These are phyloP conservation scores for Phytopythium vexans DNA, from an alignment of 352 stramenopile genomes.

Conservation along the genomic window DNA sequence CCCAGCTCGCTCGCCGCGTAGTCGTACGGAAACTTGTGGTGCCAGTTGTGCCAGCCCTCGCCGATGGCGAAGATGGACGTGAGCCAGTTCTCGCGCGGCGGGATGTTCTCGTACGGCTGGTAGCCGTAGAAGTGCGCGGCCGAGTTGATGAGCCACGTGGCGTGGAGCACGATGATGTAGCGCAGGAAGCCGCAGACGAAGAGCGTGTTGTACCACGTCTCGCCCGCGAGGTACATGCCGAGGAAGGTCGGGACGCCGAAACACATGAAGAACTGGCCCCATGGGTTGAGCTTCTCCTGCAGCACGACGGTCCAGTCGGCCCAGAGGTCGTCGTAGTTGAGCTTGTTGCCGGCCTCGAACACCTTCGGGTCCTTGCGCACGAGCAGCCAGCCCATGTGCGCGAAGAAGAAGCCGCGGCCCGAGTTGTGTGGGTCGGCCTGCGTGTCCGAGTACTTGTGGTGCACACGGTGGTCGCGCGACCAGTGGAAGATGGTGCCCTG, in stretches of 20 bases:
- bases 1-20: constrained; percentile 98
- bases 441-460: constrained; percentile 98
- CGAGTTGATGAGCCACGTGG: constrained; percentile 98
- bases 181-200: constrained; percentile 94
- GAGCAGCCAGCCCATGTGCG: constrained; percentile 98
- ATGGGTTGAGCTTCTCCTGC: constrained; percentile 97
- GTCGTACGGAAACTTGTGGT: constrained; percentile 99
- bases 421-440: constrained; percentile 94
- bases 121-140: constrained; percentile 98
- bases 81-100: constrained; percentile 97
- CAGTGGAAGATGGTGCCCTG: too few species aligned
- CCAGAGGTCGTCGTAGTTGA: constrained; percentile 97
- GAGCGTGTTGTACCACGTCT: constrained; percentile 95
- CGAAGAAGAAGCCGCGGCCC: constrained; percentile 98
- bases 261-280: constrained; percentile 98
- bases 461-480: too few species aligned
- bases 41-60: constrained; percentile 99
- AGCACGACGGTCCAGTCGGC: constrained; percentile 94
- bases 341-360: constrained; percentile 86
- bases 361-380: constrained; percentile 96
- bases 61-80: constrained; percentile 95
- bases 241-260: constrained; percentile 95
- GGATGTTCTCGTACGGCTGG: constrained; percentile 96
- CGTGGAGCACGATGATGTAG: constrained; percentile 95
- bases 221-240: constrained; percentile 80